Base-by-base conservation (phyloP, 2,329 filamentous ascomycete species). In the Grosmannia huntii region DNA sequence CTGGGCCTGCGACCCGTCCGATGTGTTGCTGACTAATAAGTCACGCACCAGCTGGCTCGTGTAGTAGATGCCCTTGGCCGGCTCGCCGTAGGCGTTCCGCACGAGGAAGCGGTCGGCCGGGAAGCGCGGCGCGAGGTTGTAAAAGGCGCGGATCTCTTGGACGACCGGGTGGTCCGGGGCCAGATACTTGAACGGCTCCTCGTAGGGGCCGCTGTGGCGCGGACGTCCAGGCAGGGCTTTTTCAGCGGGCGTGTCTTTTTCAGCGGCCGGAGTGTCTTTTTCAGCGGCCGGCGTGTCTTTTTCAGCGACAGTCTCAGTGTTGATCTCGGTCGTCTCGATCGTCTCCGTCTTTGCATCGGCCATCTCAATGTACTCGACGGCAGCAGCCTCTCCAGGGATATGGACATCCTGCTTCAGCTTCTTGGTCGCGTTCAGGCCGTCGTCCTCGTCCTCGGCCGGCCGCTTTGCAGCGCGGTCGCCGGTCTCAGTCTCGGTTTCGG, bases 21-120 rank as follows among this genome's bases (percentile, higher is more conserved):
- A 89, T 71, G 96, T 90, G 69, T 99, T 99, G 68, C 86, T 81
- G 4, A 79, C 82, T 4, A 99, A 79, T 57, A 99, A 94, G 63
- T 92, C 87, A 36, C 90, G 87, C 25, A 90, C 86, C 14, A 97
- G 79, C 5, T 83, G 81, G 41, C 87, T 91, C 12, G 90, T 95
- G 76, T 97, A 99, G 79, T 99, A 99, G 65, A 99, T 92, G 31
- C 91, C 94, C 76, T 96, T 95, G 56, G 89, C 85, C 0, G 92
- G 90, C 68, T 90, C 84, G 53, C 90, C 94, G 62, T 86, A 80
- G 28, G 89, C 89, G 73, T 99, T 99, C 66, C 94, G 88, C 56
- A 99, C 94, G 85, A 99, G 89, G 76, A 94, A 99, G 58, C 92
- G 85, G 70, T 95, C 88, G 25, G 85, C 79, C 0, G 94, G 94